Conservation (phyloP, 208 protist genomes). For the Sergeia podlipaevii region DNA sequence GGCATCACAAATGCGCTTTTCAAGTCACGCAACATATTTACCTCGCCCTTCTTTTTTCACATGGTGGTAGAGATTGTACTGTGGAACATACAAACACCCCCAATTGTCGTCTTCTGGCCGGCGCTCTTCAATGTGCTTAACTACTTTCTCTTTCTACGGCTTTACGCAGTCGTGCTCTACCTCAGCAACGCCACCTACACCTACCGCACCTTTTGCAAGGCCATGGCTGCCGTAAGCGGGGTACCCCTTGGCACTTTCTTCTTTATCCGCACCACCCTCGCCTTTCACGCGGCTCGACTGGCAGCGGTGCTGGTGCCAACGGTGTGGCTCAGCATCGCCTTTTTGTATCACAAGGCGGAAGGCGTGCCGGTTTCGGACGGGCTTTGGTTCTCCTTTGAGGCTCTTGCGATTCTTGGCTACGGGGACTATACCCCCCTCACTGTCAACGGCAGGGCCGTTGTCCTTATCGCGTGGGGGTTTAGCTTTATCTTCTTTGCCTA, state of each 20-base stretch:
- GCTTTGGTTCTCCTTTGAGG: constrained; percentile 80
- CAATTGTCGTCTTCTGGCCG: constrained; percentile 36
- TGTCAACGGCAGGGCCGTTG: constrained; percentile 35
- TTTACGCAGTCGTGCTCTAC: constrained; percentile 71
- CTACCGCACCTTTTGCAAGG: constrained; percentile 65
- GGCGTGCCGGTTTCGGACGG: constrained; percentile 31
- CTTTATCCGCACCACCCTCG: constrained; percentile 55
- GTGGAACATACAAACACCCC: constrained; percentile 73
- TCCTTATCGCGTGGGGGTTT: constrained; percentile 34
- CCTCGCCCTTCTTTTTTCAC: constrained; percentile 62
- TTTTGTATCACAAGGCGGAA: constrained; percentile 51
- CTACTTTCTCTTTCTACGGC: constrained; percentile 66
- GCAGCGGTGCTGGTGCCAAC: constrained; percentile 15
- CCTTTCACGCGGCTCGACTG: constrained; percentile 31
- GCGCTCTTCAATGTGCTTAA: constrained; percentile 53
- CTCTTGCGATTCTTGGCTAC: constrained; percentile 72
- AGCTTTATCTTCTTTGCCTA: constrained; percentile 41
- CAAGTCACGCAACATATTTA: constrained; percentile 51
- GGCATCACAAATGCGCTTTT: constrained; percentile 65
- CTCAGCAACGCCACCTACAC: constrained; percentile 61
- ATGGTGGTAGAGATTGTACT: constrained; percentile 56
- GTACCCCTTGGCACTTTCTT: constrained; percentile 55
- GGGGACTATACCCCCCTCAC: constrained; percentile 66
- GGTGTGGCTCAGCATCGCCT: constrained; percentile 45
- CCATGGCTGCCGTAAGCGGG: constrained; percentile 49